phyloP scores from a whole-genome alignment of 371 early-diverging fungal species.

The Mortierella sp. region DNA sequence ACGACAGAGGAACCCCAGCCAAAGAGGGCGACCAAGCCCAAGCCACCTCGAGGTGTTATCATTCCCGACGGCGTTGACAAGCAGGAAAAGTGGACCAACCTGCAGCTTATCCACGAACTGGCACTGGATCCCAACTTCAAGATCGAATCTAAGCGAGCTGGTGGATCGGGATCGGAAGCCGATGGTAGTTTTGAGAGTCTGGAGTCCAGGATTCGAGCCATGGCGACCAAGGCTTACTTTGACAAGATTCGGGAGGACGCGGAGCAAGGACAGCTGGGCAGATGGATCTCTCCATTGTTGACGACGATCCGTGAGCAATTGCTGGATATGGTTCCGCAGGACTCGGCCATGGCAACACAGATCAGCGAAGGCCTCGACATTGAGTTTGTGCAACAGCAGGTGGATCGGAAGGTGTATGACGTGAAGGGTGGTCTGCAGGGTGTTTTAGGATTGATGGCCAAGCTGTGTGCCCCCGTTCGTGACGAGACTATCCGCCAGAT shows the following conservation, averaged over 20 bases:
- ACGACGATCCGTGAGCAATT: constrained; percentile 41
- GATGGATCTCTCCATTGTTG: constrained; percentile 41
- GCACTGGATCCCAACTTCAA: constrained; percentile 41
- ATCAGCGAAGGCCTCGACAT: constrained; percentile 39
- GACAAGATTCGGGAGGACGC: constrained; percentile 48
- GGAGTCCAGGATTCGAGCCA: constrained; percentile 31
- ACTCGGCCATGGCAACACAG: constrained; percentile 14
- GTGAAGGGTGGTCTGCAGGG: constrained; percentile 24
- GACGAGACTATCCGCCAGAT: constrained; percentile 25
- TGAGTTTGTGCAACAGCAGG: constrained; percentile 52
- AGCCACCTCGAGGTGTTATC: neutral
- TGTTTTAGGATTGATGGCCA: constrained; percentile 31
- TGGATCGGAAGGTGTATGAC: constrained; percentile 39
- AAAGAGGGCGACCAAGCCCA: constrained; percentile 22
- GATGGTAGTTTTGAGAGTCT: constrained; percentile 6
- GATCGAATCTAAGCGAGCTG: constrained; percentile 19
- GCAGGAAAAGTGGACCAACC: constrained; percentile 30
- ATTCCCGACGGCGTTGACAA: constrained; percentile 16
- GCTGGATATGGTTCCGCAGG: constrained; percentile 38
- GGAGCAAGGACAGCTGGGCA: constrained; percentile 30
- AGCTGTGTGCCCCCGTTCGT: constrained; percentile 47
- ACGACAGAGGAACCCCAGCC: constrained; percentile 13
- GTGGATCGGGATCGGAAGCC: neutral
- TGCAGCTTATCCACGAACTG: constrained; percentile 45
- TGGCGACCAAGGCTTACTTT: constrained; percentile 49